Conservation (phyloP, 2,329 filamentous ascomycete species). For the Cryphonectria carpinicola region DNA sequence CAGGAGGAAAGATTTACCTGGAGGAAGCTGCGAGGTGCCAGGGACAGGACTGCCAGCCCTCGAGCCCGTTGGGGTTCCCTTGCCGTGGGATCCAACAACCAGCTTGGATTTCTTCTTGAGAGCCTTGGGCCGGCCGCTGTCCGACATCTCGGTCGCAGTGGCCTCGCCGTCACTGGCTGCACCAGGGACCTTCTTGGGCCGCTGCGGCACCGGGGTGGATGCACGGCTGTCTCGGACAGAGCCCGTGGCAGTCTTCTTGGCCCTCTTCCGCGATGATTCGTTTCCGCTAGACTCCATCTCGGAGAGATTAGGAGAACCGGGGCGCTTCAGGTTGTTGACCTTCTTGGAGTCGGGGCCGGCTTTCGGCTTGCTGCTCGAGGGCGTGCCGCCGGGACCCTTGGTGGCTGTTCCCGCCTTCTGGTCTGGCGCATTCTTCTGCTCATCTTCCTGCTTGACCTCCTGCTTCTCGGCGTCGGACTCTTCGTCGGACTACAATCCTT, state of each 20-base stretch:
- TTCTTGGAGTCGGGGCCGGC: constrained; percentile 55
- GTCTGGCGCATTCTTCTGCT: constrained; percentile 49
- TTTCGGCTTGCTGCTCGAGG: constrained; percentile 48
- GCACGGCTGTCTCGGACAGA: constrained; percentile 57
- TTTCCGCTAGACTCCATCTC: constrained; percentile 79
- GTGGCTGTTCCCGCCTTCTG: constrained; percentile 58
- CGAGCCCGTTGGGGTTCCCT: constrained; percentile 61
- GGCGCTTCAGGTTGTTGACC: constrained; percentile 73
- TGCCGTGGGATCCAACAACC: constrained; percentile 43
- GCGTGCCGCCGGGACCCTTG: constrained; percentile 67
- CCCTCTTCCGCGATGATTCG: constrained; percentile 79
- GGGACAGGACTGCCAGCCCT: constrained; percentile 64
- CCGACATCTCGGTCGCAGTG: constrained; percentile 70
- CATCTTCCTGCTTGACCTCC: constrained; percentile 56
- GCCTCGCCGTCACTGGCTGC: constrained; percentile 75
- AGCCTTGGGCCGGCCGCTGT: constrained; percentile 57
- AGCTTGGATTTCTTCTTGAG: constrained; percentile 57
- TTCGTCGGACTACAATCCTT: constrained; percentile 50
- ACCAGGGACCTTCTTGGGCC: constrained; percentile 52
- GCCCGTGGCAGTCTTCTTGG: constrained; percentile 64
- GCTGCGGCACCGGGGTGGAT: constrained; percentile 58
- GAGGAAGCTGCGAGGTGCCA: constrained; percentile 30
- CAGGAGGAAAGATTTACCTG: constrained; percentile 40
- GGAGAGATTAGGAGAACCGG: constrained; percentile 83
- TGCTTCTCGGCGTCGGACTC: constrained; percentile 58